Evolutionary conservation across 306 rosid genomes (phyloP).

Genomic region (Carpinus fangiana): DNA sequence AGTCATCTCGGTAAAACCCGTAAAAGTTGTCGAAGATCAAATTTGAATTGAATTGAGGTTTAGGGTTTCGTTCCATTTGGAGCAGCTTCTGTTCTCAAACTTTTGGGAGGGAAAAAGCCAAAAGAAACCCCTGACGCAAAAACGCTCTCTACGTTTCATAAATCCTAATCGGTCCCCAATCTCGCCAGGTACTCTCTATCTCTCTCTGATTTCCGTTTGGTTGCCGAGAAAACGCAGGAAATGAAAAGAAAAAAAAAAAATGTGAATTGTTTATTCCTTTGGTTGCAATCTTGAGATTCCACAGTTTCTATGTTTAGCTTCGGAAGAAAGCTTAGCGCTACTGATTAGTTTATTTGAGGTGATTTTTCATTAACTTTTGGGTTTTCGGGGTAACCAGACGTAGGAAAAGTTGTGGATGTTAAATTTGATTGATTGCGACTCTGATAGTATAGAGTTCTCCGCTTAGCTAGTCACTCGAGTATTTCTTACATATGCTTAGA

Average conservation of each 20-base stretch:
- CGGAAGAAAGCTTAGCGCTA: neutral
- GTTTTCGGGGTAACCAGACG: neutral
- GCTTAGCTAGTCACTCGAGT: neutral
- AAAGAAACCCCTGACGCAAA: neutral
- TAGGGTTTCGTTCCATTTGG: constrained; percentile 39
- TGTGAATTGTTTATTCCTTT: neutral
- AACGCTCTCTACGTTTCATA: constrained; percentile 3
- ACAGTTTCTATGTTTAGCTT: neutral
- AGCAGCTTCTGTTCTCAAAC: neutral
- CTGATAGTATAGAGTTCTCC: neutral
- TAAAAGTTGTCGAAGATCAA: neutral
- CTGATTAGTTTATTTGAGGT: neutral
- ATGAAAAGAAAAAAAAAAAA: neutral
- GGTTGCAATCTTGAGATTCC: neutral
- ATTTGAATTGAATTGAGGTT: constrained; percentile 22
- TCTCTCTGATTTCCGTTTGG: constrained; percentile 25
- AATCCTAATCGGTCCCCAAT: constrained; percentile 11
- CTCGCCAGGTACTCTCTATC: constrained; percentile 34
- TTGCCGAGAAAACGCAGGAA: neutral
- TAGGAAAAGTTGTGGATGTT: neutral
- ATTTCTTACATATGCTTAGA: neutral
- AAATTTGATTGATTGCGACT: neutral
- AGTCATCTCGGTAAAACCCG: neutral
- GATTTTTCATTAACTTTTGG: neutral
- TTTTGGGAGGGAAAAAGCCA: constrained; percentile 45